phyloP scores from a whole-genome alignment of 768 basidiomycete genomes.

The Macrocybe gigantea region DNA sequence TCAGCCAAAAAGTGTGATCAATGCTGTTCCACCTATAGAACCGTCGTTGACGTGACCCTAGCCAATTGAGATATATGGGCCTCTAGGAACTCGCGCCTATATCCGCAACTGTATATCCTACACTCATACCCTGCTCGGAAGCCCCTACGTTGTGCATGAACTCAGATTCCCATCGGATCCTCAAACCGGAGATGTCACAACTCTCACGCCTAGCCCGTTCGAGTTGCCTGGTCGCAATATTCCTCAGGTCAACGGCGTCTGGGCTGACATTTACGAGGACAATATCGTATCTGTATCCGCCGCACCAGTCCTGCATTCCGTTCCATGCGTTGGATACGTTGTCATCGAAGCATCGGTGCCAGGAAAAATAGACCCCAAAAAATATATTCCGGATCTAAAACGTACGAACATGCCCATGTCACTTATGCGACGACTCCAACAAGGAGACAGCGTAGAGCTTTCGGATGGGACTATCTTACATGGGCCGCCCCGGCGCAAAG shows the following conservation, averaged over 20 bases:
- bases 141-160: constrained; percentile 79
- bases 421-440: constrained; percentile 60
- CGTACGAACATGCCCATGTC: constrained; percentile 67
- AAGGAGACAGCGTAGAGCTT: constrained; percentile 57
- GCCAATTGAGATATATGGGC: constrained; percentile 84
- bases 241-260: constrained; percentile 48
- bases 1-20: constrained; percentile 22
- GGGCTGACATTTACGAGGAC: constrained; percentile 61
- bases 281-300: constrained; percentile 59
- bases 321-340: constrained; percentile 78
- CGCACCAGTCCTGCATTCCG: constrained; percentile 74
- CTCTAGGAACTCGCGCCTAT: constrained; percentile 76
- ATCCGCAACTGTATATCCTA: constrained; percentile 62
- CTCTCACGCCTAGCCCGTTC: constrained; percentile 38
- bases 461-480: constrained; percentile 67
- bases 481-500: constrained; percentile 59
- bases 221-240: constrained; percentile 71
- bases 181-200: constrained; percentile 39
- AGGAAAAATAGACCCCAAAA: constrained; percentile 67
- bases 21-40: background rate
- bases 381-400: constrained; percentile 63
- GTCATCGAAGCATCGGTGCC: constrained; percentile 65
- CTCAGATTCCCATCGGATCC: constrained; percentile 62
- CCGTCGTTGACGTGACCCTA: constrained; percentile 17
- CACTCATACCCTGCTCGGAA: constrained; percentile 62